These are phyloP conservation scores for Triadica sebifera DNA, from an alignment of 345 rosid species.

Conservation along the genomic window DNA sequence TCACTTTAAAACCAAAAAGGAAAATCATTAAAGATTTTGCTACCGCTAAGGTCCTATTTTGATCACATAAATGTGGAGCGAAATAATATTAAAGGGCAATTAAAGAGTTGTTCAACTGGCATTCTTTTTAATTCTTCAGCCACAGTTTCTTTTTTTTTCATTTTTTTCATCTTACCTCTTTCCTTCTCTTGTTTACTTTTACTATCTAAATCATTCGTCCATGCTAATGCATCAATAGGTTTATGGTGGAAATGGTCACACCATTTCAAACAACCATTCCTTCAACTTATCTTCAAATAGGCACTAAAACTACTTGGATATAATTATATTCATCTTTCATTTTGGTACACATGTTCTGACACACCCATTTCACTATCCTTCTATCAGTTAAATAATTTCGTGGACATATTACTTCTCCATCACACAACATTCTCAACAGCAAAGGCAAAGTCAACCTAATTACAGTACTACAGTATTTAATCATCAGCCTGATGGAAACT, in stretches of 20 bases:
- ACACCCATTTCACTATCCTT: not conserved
- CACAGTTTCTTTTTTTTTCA: not conserved
- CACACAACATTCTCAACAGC: not conserved
- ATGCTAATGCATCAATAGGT: not conserved
- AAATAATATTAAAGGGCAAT: not conserved
- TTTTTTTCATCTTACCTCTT: not conserved
- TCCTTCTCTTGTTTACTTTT: not conserved
- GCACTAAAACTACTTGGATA: not conserved
- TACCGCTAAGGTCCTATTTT: not conserved
- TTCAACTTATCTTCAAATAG: not conserved
- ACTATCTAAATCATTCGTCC: not conserved
- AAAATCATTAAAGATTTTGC: not conserved
- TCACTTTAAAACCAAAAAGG: not conserved
- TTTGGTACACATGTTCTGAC: not conserved
- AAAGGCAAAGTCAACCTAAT: not conserved
- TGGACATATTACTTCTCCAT: not conserved
- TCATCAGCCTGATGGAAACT: not conserved
- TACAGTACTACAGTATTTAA: not conserved
- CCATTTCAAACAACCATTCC: not conserved
- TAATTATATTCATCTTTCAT: not conserved
- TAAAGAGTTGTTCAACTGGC: not conserved
- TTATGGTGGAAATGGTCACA: not conserved
- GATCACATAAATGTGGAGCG: not conserved
- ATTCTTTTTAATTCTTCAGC: not conserved
- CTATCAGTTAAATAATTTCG: not conserved